Base-by-base conservation (phyloP, 75 land plant genomes). In the Ceratopteris richardii region DNA sequence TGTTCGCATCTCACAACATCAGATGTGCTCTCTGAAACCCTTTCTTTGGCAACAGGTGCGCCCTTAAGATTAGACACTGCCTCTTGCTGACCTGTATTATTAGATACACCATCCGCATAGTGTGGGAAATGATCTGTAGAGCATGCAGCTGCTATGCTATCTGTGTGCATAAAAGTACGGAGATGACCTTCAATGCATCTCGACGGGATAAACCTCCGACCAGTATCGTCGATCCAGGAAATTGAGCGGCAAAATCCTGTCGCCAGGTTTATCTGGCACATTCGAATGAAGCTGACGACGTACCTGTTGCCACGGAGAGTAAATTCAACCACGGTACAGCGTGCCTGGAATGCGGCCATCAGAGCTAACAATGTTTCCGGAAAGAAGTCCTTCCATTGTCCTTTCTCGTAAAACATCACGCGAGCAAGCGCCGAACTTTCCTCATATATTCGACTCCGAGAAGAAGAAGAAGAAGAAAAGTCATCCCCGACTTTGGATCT, bases 371-470 rank as follows among this genome's bases (percentile, higher is more conserved):
- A 27, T 24, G 76, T 29, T 24, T 63, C 44, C 1, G 0, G 31
- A 0, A 63, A 44, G 43, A 57, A 76, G 43, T 80, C 75, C 27
- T 66, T 63, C 82, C 82, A 76, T 19, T 50, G 66, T 1, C 79
- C 74, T 48, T 46, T 58, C 60, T 77, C 51, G 31, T 56, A 75
- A 23, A 51, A 79, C 60, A 79, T 66, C 0, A 79, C 29, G 54
- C 65, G 58, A 17, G 50, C n/a, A n/a, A n/a, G n/a, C n/a, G n/a
- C n/a, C n/a, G n/a, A n/a, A n/a, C n/a, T n/a, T n/a, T n/a, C n/a
- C n/a, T n/a, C n/a, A n/a, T n/a, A n/a, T n/a, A n/a, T n/a, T n/a
- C n/a, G n/a, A n/a, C n/a, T n/a, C n/a, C n/a, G n/a, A n/a, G n/a
- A n/a, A n/a, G n/a, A n/a, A n/a, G n/a, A n/a, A n/a, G n/a, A n/a